A percentile compares a stretch with the other conserved stretches of the same genome.
These are phyloP conservation scores for Daldinia childiae DNA, from an alignment of 495 filamentous ascomycete genomes.

Conservation along the genomic window DNA sequence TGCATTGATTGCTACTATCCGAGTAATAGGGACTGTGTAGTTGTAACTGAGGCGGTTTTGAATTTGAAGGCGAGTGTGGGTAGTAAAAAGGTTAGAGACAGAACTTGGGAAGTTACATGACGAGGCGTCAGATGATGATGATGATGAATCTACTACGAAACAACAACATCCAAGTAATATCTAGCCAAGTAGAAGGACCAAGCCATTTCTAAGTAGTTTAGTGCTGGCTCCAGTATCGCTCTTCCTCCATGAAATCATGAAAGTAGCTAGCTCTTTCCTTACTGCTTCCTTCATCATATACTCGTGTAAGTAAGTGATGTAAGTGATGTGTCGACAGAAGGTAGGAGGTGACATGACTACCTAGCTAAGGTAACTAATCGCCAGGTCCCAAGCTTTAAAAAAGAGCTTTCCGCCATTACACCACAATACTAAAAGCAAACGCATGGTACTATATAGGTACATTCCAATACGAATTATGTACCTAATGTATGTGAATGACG, in stretches of 20 bases:
- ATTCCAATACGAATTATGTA: not conserved
- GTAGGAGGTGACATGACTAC: slow-evolving; percentile 9
- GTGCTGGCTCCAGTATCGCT: slow-evolving; percentile 4
- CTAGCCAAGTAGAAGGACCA: slow-evolving; percentile 12
- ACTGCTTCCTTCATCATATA: slow-evolving; percentile 8
- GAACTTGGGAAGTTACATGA: slow-evolving; percentile 17
- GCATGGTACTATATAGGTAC: slow-evolving; percentile 27
- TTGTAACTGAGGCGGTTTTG: not conserved
- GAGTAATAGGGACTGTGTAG: not conserved
- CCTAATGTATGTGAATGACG: not conserved
- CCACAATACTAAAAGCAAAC: not conserved
- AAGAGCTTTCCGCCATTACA: slow-evolving; percentile 14
- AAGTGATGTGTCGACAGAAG: slow-evolving; percentile 5
- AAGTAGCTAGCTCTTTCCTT: slow-evolving; percentile 18
- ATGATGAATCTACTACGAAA: slow-evolving; percentile 25
- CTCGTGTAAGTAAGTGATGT: slow-evolving; percentile 4
- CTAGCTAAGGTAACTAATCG: slow-evolving; percentile 13
- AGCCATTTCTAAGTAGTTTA: slow-evolving; percentile 29
- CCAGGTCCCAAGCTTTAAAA: slow-evolving; percentile 4
- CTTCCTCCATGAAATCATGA: not conserved
- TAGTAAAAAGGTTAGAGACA: slow-evolving; percentile 1
- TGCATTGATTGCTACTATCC: slow-evolving; percentile 17
- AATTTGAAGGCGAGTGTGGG: not conserved
- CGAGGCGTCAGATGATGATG: slow-evolving; percentile 16
- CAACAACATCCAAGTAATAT: slow-evolving; percentile 6